Evolutionary conservation across 805 yeast genomes (phyloP).

Genomic region (Saturnispora serradocipensis): DNA sequence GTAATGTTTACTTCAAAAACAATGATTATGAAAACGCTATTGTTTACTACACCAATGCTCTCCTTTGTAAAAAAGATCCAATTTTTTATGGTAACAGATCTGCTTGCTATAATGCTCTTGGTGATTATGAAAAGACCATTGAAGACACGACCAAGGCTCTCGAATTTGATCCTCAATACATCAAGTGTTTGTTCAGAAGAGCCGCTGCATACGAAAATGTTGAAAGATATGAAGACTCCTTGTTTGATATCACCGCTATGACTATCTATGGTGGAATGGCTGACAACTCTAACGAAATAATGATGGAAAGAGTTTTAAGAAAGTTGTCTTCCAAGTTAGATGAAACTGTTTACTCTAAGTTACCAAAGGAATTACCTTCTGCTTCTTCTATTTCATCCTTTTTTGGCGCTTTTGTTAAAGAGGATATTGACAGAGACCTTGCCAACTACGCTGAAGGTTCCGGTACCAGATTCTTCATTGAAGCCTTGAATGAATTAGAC

Average conservation of each 20-base stretch:
- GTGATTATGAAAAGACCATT: slow-evolving; percentile 73
- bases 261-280: slow-evolving; percentile 73
- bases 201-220: slow-evolving; percentile 84
- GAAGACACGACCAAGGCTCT: slow-evolving; percentile 84
- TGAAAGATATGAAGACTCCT: slow-evolving; percentile 72
- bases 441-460: slow-evolving; percentile 43
- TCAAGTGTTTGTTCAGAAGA: slow-evolving; percentile 87
- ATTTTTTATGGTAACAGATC: slow-evolving; percentile 92
- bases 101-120: slow-evolving; percentile 83
- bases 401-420: slow-evolving; percentile 72
- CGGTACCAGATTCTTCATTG: slow-evolving; percentile 55
- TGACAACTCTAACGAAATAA: slow-evolving; percentile 65
- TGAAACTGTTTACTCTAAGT: slow-evolving; percentile 45
- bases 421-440: slow-evolving; percentile 37
- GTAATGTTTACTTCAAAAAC: slow-evolving; percentile 67
- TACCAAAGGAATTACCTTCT: slow-evolving; percentile 59
- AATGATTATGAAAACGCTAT: slow-evolving; percentile 72
- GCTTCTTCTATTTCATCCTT: slow-evolving; percentile 78
- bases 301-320: slow-evolving; percentile 80
- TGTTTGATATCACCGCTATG: slow-evolving; percentile 84
- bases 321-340: slow-evolving; percentile 70
- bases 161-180: slow-evolving; percentile 77
- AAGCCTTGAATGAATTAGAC: slow-evolving; percentile 47
- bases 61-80: slow-evolving; percentile 69
- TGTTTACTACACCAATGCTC: slow-evolving; percentile 69